Conservation (phyloP, 139 green algal species). For the Chlorella sp. region DNA sequence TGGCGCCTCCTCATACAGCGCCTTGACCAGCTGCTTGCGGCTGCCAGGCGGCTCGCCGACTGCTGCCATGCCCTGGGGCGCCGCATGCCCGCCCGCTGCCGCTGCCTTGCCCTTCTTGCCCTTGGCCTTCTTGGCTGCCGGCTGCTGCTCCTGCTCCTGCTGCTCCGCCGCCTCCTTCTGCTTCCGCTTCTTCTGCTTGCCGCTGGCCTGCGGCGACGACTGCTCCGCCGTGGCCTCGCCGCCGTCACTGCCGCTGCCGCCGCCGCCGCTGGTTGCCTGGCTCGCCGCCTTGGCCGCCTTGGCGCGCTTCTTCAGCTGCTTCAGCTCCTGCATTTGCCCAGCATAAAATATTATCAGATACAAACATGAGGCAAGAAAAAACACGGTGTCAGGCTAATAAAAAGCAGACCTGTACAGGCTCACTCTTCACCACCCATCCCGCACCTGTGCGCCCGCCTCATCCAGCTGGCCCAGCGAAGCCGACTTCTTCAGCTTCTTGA, state of each 20-base stretch:
- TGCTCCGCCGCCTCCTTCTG: neutral
- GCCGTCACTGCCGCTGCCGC: slow-evolving; percentile 10
- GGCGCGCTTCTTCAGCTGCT: slow-evolving; percentile 25
- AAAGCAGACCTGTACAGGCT: too few species aligned
- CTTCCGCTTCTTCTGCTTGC: slow-evolving; percentile 42
- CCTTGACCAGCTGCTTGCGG: slow-evolving; percentile 67
- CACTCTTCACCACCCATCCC: too few species aligned
- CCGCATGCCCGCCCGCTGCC: neutral
- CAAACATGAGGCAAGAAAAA: too few species aligned
- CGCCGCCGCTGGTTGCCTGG: neutral
- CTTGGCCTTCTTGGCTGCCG: slow-evolving; percentile 36
- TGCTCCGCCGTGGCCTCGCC: slow-evolving; percentile 1
- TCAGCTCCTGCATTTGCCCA: neutral
- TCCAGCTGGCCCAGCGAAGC: slow-evolving; percentile 17
- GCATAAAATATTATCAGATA: too few species aligned
- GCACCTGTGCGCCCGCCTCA: neutral
- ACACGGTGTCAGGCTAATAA: too few species aligned
- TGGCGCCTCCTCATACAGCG: slow-evolving; percentile 63
- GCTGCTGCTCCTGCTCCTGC: slow-evolving; percentile 7
- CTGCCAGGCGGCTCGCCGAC: slow-evolving; percentile 70
- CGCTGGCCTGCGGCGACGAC: neutral
- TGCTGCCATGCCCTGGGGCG: slow-evolving; percentile 42
- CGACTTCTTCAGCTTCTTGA: slow-evolving; percentile 33
- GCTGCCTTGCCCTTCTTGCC: slow-evolving; percentile 27
- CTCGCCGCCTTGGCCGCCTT: slow-evolving; percentile 19